These are phyloP conservation scores for Globisporangium polare DNA, from an alignment of 352 stramenopile genomes.

Conservation along the genomic window DNA sequence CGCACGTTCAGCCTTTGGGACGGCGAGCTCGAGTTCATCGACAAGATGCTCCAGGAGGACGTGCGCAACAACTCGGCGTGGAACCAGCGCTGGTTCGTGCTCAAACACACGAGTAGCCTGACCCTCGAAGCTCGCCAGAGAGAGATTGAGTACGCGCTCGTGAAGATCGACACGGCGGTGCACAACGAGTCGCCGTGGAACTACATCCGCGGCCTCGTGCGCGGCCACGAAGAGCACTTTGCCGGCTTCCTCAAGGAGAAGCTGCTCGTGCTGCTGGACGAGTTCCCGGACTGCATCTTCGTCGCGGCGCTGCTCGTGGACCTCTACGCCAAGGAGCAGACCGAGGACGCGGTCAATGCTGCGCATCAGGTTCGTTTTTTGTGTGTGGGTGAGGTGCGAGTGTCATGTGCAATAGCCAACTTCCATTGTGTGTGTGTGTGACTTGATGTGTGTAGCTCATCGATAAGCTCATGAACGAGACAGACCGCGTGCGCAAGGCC, in stretches of 20 bases:
- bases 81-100: slow-evolving; percentile 87
- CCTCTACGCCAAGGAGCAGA: slow-evolving; percentile 52
- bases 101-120: slow-evolving; percentile 46
- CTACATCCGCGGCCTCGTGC: slow-evolving; percentile 76
- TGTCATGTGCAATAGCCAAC: not conserved
- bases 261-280: slow-evolving; percentile 31
- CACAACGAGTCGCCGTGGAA: slow-evolving; percentile 94
- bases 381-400: not conserved
- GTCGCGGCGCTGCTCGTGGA: slow-evolving; percentile 69
- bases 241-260: slow-evolving; percentile 35
- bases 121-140: slow-evolving; percentile 30
- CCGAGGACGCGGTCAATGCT: slow-evolving; percentile 28
- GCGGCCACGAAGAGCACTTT: slow-evolving; percentile 46
- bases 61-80: slow-evolving; percentile 96
- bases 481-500: slow-evolving; percentile 60
- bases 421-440: not conserved
- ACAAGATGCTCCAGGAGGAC: slow-evolving; percentile 88
- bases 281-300: slow-evolving; percentile 62
- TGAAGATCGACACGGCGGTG: slow-evolving; percentile 58
- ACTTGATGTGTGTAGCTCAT: slow-evolving; percentile 39
- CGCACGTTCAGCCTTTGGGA: slow-evolving; percentile 88
- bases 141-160: slow-evolving; percentile 76
- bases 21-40: slow-evolving; percentile 90
- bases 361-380: slow-evolving; percentile 34
- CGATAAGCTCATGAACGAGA: slow-evolving; percentile 66